phyloP scores from a whole-genome alignment of 23 red algal genomes.

The Pyropia yezoensis region DNA sequence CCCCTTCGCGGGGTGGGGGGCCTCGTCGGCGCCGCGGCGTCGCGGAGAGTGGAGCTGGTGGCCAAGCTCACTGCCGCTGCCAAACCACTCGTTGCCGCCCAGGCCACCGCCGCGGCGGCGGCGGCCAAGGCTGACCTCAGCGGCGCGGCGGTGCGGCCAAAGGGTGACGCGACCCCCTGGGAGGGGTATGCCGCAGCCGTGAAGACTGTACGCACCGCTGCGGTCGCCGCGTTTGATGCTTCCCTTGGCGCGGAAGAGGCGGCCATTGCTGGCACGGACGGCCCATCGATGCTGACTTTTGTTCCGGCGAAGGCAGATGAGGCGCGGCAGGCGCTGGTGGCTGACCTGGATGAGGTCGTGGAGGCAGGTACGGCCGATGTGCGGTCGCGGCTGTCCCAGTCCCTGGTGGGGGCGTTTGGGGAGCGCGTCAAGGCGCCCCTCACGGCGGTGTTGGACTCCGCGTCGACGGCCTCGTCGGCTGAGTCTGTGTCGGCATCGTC shows the following conservation, averaged over 20 bases:
- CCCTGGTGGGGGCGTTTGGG: constrained; percentile 18
- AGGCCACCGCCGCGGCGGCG: background rate
- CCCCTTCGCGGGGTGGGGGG: no score
- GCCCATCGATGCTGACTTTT: background rate
- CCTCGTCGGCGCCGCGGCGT: background rate
- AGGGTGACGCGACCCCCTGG: background rate
- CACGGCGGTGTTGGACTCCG: constrained; percentile 30
- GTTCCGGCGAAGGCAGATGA: constrained; percentile 1
- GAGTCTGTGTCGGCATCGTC: no score
- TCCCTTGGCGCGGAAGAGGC: no score
- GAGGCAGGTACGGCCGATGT: constrained; percentile 14
- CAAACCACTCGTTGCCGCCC: background rate
- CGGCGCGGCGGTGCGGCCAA: background rate
- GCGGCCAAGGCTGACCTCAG: background rate
- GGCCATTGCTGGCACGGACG: background rate
- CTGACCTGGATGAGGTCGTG: constrained; percentile 22
- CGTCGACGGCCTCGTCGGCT: background rate
- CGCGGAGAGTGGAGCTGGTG: background rate
- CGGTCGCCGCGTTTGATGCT: no score
- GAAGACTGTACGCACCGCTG: no score
- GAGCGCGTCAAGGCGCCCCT: constrained; percentile 36
- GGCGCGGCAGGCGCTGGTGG: constrained; percentile 3
- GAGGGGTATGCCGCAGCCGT: no score
- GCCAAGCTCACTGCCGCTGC: background rate
- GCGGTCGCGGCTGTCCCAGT: constrained; percentile 7